Conservation (phyloP, 164 flowering plant species). For the Chimonanthus praecox region DNA sequence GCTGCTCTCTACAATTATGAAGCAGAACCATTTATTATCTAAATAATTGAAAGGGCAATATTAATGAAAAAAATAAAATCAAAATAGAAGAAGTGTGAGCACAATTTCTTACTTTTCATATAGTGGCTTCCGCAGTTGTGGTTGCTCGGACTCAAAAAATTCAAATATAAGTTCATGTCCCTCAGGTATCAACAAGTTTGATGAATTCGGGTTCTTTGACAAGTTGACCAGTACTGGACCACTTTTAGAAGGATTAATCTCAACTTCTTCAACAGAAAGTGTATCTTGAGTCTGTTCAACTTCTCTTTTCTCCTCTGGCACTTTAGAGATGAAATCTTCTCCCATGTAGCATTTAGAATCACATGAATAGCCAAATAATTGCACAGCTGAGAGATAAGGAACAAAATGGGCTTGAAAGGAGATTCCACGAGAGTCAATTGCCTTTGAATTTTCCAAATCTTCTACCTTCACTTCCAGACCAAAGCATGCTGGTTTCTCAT, state of each 20-base stretch:
- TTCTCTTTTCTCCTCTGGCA: constrained; percentile 5
- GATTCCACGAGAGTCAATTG: constrained; percentile 26
- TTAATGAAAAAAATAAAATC: not conserved
- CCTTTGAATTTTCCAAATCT: constrained; percentile 27
- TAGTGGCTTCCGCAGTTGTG: constrained; percentile 54
- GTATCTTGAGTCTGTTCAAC: constrained; percentile 9
- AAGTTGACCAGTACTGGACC: constrained; percentile 1
- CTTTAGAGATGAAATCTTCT: constrained; percentile 10
- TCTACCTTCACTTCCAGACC: constrained; percentile 60
- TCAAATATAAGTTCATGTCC: constrained; percentile 48
- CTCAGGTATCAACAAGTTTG: not conserved
- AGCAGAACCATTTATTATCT: not conserved
- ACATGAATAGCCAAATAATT: constrained; percentile 40
- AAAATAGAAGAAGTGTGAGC: not conserved
- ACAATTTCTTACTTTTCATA: constrained; percentile 49
- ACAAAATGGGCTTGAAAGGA: constrained; percentile 55
- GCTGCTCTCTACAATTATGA: not conserved
- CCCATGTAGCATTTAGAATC: not conserved
- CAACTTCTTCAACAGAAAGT: constrained; percentile 23
- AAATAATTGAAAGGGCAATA: not conserved
- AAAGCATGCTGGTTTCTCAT: constrained; percentile 61
- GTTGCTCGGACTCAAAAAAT: constrained; percentile 62
- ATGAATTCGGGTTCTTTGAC: not conserved
- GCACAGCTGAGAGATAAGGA: constrained; percentile 73
- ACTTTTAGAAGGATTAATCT: not conserved